Conservation (phyloP, 371 early-diverging fungal genomes). For the Mycotypha africana region DNA sequence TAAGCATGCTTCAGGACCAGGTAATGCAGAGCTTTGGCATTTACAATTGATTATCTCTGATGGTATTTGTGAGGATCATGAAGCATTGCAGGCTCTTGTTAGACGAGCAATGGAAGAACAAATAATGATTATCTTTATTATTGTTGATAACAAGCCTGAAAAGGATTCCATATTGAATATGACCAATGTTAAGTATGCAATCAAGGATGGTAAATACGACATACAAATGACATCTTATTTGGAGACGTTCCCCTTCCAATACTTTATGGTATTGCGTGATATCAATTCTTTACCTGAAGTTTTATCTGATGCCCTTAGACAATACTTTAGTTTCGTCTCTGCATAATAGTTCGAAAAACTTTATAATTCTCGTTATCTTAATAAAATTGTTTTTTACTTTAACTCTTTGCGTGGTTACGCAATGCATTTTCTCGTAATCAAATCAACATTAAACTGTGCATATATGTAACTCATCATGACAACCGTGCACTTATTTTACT, state of each 20-base stretch:
- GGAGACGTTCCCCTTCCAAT: conserved; percentile 97
- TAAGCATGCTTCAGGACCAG: conserved; percentile 38
- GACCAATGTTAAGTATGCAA: conserved; percentile 78
- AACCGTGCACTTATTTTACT: no score
- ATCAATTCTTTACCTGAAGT: conserved; percentile 86
- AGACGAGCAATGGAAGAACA: conserved; percentile 79
- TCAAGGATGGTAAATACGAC: conserved; percentile 57
- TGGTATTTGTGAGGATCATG: conserved; percentile 95
- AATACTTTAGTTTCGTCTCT: conserved; percentile 80
- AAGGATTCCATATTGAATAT: conserved; percentile 85
- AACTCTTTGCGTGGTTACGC: no score
- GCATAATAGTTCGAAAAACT: no score
- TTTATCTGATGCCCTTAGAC: conserved; percentile 88
- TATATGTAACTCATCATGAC: no score
- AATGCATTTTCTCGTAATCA: no score
- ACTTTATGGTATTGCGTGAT: conserved; percentile 88
- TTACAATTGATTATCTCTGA: conserved; percentile 95
- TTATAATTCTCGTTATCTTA: no score
- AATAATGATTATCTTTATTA: conserved; percentile 93
- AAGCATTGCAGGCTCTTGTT: conserved; percentile 72
- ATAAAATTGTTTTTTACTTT: no score
- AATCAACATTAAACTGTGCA: no score
- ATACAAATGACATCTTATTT: conserved; percentile 85
- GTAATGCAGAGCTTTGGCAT: conserved; percentile 84
- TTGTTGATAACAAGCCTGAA: conserved; percentile 84